Conservation (phyloP, 345 rosid species). For the Eucalyptus dawsonii region DNA sequence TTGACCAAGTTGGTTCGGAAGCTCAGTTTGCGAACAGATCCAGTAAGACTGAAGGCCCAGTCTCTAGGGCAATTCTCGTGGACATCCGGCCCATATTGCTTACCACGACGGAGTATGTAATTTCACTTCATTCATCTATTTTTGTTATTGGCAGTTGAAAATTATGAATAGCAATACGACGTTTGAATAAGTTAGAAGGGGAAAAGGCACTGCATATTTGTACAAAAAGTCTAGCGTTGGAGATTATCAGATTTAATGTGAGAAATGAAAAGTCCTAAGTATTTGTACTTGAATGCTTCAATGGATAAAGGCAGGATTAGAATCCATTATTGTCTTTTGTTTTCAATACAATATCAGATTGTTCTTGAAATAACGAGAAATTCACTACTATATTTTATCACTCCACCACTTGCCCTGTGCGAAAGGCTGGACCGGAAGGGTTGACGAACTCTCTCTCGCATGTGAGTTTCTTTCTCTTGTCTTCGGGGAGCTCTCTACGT, state of each 20-base stretch:
- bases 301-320: neutral
- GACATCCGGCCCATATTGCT: neutral
- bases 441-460: neutral
- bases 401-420: neutral
- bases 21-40: neutral
- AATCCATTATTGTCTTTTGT: neutral
- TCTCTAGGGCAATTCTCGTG: neutral
- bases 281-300: neutral
- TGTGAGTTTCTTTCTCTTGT: neutral
- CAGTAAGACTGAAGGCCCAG: neutral
- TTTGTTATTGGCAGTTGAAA: neutral
- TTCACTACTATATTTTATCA: neutral
- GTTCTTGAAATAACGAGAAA: neutral
- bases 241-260: neutral
- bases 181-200: neutral
- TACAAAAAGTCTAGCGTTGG: neutral
- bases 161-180: neutral
- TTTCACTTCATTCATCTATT: neutral
- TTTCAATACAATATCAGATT: neutral
- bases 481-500: neutral
- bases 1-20: neutral
- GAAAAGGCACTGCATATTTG: neutral
- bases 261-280: neutral
- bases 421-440: neutral
- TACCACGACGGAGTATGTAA: neutral